These are phyloP conservation scores for Hymenoscyphus fraxineus DNA, from an alignment of 2,329 filamentous ascomycete species.

Conservation along the genomic window DNA sequence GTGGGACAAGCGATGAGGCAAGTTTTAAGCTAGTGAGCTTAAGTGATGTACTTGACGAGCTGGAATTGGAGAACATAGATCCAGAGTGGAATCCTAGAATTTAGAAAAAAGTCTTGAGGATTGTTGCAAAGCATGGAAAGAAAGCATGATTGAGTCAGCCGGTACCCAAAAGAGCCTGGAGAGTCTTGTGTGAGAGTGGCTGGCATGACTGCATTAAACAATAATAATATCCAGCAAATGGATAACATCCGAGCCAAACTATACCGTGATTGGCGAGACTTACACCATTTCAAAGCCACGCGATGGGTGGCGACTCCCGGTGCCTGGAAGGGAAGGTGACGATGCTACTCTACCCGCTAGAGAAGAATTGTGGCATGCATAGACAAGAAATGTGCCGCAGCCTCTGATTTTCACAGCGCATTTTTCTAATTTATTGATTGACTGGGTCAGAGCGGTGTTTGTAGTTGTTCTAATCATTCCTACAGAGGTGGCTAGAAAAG, in stretches of 20 bases:
- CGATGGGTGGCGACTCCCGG: neutral
- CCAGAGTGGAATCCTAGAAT: neutral
- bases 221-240: neutral
- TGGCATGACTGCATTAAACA: neutral
- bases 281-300: neutral
- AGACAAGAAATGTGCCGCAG: neutral
- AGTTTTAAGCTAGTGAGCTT: conserved; percentile 4
- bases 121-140: too few relatives aligned
- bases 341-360: neutral
- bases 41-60: neutral
- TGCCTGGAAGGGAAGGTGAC: neutral
- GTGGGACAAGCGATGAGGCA: neutral
- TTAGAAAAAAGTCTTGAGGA: neutral
- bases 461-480: too few relatives aligned
- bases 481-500: too few relatives aligned
- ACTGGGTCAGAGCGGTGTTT: neutral
- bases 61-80: neutral
- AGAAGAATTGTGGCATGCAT: neutral
- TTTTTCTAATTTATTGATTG: neutral
- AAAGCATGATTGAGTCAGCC: too few relatives aligned
- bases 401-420: neutral
- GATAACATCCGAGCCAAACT: neutral
- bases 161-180: too few relatives aligned
- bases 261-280: neutral
- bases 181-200: neutral